Evolutionary conservation across 2,329 filamentous ascomycete genomes (phyloP), one percentile per base, ranked within the genome.

Genomic region (Hypoxylon sp.): DNA sequence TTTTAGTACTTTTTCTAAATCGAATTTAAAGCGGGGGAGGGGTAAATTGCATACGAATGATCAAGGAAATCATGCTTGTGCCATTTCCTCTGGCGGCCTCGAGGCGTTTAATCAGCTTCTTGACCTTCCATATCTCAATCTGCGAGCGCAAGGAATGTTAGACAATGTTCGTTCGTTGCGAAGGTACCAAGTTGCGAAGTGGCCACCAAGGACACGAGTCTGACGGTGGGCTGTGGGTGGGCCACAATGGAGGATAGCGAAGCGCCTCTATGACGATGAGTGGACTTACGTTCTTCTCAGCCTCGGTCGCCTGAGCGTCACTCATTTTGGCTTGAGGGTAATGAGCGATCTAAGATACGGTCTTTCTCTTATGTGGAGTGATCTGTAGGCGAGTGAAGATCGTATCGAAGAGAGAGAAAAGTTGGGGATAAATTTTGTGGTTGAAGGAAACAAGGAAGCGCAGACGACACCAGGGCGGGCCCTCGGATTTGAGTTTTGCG

Each of bases 51-150:
- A 78, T 86, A 97, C 93, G 96, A 79, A 99, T 98, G 77, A 99
- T 98, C 82, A 99, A 89, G 72, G 95, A 98, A 83, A 99, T 99
- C 96, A 99, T 99, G 85, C 91, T 95, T 72, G 96, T 99, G 85
- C 96, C 96, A 89, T 99, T 99, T 81, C 96, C 96, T 81, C 97
- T 89, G 75, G 97, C 97, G 70, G 93, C 92, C 83, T 98, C 96
- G 77, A 99, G 93, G 77, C 96, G 93, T 85, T 98, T 99, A 85
- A 99, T 97, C 79, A 99, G 87, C 87, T 99, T 99, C 89, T 99
- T 99, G 80, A 99, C 94, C 91, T 99, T 98, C 93, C 92, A 94
- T 85, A 91, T 91, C 83, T 91, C 89, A 77, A 91, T 91, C 87
- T 89, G 73, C 73, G 49, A 50, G 36, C 56, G 60, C 38, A 43